phyloP scores from a whole-genome alignment of 345 rosid species.

The Salix arbutifolia region DNA sequence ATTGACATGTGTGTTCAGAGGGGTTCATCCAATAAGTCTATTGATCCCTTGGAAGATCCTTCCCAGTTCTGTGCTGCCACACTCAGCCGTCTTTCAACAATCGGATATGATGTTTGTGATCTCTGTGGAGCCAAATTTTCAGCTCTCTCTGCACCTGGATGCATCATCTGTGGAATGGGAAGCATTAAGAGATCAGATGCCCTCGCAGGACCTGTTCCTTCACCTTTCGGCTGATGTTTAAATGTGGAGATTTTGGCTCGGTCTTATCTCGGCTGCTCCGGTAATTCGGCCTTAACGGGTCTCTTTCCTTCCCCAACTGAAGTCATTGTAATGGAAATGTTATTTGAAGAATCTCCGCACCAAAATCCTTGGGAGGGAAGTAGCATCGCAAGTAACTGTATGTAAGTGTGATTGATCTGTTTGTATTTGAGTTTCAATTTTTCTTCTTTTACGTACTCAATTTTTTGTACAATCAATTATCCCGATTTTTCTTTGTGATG shows the following conservation, averaged over 20 bases:
- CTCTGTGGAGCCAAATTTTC: constrained; percentile 93
- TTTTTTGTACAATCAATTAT: neutral
- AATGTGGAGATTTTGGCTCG: neutral
- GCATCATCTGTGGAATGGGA: constrained; percentile 98
- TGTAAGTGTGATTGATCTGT: constrained; percentile 16
- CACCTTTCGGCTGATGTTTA: constrained; percentile 73
- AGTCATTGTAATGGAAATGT: neutral
- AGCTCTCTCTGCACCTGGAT: constrained; percentile 82
- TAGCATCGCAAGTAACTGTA: constrained; percentile 10
- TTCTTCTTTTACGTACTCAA: neutral
- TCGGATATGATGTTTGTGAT: constrained; percentile 94
- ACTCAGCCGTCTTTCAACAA: constrained; percentile 88
- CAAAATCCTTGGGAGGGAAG: neutral
- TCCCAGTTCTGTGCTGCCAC: constrained; percentile 96
- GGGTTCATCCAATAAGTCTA: constrained; percentile 85
- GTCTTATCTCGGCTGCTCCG: neutral
- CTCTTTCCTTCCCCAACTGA: neutral
- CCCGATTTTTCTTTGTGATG: neutral
- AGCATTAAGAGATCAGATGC: constrained; percentile 91
- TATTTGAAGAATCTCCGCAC: neutral
- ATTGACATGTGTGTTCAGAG: constrained; percentile 86
- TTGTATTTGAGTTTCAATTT: constrained; percentile 13
- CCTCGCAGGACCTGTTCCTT: constrained; percentile 62
- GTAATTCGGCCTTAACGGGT: neutral
- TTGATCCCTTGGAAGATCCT: constrained; percentile 90